phyloP scores from a whole-genome alignment of 2,329 filamentous ascomycete species.

The Phialophora chinensis region DNA sequence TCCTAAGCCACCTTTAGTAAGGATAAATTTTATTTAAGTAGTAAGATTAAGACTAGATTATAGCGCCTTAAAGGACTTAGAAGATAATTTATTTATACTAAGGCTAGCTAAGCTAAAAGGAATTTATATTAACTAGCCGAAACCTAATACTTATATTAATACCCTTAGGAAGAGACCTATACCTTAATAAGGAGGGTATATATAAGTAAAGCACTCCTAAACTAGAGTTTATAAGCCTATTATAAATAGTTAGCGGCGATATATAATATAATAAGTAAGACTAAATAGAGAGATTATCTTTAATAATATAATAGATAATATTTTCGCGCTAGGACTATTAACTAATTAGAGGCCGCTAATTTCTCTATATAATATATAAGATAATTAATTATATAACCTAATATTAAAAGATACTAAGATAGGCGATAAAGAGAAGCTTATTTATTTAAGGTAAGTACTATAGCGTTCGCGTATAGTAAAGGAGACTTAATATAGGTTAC shows the following conservation, averaged over 20 bases:
- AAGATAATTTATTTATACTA: not conserved
- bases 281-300: conserved; percentile 4
- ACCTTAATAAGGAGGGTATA: not conserved
- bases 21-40: too few relatives aligned
- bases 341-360: conserved; percentile 6
- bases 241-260: not conserved
- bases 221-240: not conserved
- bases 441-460: not conserved
- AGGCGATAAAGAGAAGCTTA: not conserved
- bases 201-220: not conserved
- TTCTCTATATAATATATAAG: conserved; percentile 4
- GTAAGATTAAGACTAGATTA: too few relatives aligned
- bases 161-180: not conserved
- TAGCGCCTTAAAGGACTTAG: not conserved
- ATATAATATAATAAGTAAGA: not conserved
- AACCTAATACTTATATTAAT: not conserved
- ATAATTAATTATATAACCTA: not conserved
- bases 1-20: too few relatives aligned
- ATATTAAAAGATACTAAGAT: conserved; percentile 4
- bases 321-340: too few relatives aligned
- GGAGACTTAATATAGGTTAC: not conserved
- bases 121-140: not conserved
- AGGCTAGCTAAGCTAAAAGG: not conserved
- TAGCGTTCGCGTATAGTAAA: not conserved
- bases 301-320: not conserved